Evolutionary conservation across 345 rosid genomes (phyloP).

Genomic region (Aegle marmelos): DNA sequence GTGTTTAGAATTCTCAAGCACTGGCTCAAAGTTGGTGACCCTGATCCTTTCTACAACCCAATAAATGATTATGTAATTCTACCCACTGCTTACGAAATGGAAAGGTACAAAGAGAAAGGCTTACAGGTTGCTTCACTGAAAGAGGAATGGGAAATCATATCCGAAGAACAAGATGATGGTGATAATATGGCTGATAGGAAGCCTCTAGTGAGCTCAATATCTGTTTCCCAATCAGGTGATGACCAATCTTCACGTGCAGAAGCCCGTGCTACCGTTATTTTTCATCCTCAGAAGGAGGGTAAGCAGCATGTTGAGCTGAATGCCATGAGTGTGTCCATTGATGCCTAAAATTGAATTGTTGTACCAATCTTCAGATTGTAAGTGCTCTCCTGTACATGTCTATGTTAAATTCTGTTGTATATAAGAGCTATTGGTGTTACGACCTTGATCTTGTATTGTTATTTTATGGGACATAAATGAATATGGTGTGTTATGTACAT

Average conservation of each 20-base stretch:
- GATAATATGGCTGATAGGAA: conserved; percentile 17
- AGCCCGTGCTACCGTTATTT: conserved; percentile 58
- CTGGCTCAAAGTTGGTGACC: conserved; percentile 82
- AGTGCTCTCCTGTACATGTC: background rate
- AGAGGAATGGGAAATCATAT: conserved; percentile 86
- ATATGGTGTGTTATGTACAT: no score
- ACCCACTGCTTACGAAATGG: conserved; percentile 68
- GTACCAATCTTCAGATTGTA: background rate
- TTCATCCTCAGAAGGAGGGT: conserved; percentile 56
- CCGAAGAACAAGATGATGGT: conserved; percentile 32
- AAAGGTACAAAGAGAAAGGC: conserved; percentile 57
- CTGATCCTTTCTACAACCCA: conserved; percentile 89
- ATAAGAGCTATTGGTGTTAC: background rate
- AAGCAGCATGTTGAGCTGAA: conserved; percentile 71
- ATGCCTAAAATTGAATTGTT: conserved; percentile 31
- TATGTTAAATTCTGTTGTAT: background rate
- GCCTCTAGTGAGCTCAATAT: conserved; percentile 47
- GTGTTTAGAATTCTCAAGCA: conserved; percentile 79
- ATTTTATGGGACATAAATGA: no score
- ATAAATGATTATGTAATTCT: conserved; percentile 81
- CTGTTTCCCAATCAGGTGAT: conserved; percentile 41
- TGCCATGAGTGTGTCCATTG: conserved; percentile 72
- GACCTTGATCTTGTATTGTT: no score
- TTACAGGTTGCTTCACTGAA: conserved; percentile 70
- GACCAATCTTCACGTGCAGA: conserved; percentile 39